These are phyloP conservation scores for Eimeria necatrix DNA, from an alignment of 169 alveolate genomes.

Conservation along the genomic window DNA sequence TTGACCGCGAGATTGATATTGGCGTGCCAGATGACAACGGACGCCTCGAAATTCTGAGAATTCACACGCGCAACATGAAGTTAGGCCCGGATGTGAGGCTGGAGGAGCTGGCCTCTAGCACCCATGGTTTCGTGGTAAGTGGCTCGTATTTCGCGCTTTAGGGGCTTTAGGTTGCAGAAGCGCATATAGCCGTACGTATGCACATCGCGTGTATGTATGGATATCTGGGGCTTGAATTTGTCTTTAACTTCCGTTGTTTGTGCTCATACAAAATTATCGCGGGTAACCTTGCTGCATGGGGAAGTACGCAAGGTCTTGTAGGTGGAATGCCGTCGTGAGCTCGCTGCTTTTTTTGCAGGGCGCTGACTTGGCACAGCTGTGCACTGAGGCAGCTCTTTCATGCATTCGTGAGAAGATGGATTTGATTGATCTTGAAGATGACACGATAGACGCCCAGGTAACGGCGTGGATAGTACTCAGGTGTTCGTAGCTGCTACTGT, in stretches of 20 bases:
- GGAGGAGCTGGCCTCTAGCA: slow-evolving; percentile 98
- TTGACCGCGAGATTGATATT: slow-evolving; percentile 98
- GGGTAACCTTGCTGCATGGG: too few species aligned
- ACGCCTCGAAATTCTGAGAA: slow-evolving; percentile 98
- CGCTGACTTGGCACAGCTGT: slow-evolving; percentile 97
- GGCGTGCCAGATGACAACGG: slow-evolving; percentile 99
- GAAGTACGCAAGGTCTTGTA: too few species aligned
- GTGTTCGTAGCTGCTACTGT: neutral
- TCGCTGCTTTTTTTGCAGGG: slow-evolving; percentile 85
- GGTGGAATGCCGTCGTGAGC: too few species aligned
- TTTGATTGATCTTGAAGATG: slow-evolving; percentile 99
- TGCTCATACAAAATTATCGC: neutral
- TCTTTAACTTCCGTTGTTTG: neutral
- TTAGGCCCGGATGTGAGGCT: slow-evolving; percentile 98
- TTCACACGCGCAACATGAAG: slow-evolving; percentile 99
- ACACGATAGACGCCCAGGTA: slow-evolving; percentile 98
- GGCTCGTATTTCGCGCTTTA: neutral
- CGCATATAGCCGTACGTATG: neutral
- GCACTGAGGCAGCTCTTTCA: slow-evolving; percentile 98
- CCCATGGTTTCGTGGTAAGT: slow-evolving; percentile 98
- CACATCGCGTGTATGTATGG: neutral
- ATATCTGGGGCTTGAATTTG: neutral
- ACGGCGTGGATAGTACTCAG: neutral
- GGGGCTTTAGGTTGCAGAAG: neutral
- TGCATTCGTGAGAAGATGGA: slow-evolving; percentile 99